phyloP scores from a whole-genome alignment of 192 early-diverging fungal species.

The Coemansia sp. region DNA sequence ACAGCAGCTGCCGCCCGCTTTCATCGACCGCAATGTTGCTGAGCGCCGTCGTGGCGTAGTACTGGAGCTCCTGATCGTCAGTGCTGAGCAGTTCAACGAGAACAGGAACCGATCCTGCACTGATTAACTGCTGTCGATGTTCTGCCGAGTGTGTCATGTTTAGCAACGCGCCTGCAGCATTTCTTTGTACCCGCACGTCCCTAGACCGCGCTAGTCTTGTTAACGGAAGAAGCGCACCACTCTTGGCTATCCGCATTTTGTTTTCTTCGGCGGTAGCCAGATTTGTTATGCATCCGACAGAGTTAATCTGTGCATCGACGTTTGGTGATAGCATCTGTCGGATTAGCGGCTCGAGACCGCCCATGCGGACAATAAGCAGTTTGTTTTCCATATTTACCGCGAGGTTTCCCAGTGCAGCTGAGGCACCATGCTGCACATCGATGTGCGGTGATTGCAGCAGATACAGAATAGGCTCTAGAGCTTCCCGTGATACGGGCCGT shows the following conservation, averaged over 20 bases:
- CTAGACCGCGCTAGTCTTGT: conserved; percentile 72
- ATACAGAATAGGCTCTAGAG: conserved; percentile 77
- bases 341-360: conserved; percentile 80
- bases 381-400: conserved; percentile 76
- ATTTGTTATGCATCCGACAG: conserved; percentile 92
- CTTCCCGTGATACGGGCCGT: conserved; percentile 69
- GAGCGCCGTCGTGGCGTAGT: conserved; percentile 86
- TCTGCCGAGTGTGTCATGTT: conserved; percentile 92
- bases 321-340: conserved; percentile 82
- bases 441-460: conserved; percentile 79
- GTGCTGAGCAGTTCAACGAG: conserved; percentile 73
- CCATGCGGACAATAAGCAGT: conserved; percentile 77
- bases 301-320: conserved; percentile 90
- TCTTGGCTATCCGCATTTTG: conserved; percentile 84
- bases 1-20: conserved; percentile 61
- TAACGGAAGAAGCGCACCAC: conserved; percentile 72
- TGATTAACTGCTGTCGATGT: conserved; percentile 79
- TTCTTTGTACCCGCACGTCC: conserved; percentile 83
- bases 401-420: conserved; percentile 87
- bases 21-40: conserved; percentile 87
- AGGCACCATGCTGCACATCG: conserved; percentile 81
- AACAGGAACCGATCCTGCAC: conserved; percentile 78
- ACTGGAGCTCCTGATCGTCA: conserved; percentile 81
- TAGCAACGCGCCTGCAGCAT: conserved; percentile 85
- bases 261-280: conserved; percentile 86